Evolutionary conservation across 352 stramenopile species (phyloP).

Genomic region (Thalassiosira oceanica): DNA sequence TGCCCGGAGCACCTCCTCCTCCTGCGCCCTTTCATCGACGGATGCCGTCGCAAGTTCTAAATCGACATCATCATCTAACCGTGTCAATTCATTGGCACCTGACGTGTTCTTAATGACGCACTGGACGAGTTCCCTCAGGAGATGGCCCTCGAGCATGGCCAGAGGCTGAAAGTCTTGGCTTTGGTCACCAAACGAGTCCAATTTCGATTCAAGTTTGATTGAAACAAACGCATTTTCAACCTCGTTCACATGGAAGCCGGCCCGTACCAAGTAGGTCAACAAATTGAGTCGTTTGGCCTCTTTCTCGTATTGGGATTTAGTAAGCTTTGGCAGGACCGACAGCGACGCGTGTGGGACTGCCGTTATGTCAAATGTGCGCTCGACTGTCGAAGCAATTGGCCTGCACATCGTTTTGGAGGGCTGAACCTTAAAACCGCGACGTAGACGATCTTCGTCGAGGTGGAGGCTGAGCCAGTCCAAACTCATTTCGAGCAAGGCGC

Average conservation of each 20-base stretch:
- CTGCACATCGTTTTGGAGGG: slow-evolving; percentile 9
- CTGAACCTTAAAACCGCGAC: slow-evolving; percentile 54
- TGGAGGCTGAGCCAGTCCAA: slow-evolving; percentile 78
- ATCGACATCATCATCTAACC: too few relatives aligned
- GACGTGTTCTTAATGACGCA: too few relatives aligned
- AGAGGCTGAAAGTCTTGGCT: too few relatives aligned
- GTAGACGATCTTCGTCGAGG: slow-evolving; percentile 57
- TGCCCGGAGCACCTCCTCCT: slow-evolving; percentile 61
- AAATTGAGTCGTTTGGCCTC: slow-evolving; percentile 37
- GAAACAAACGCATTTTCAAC: slow-evolving; percentile 36
- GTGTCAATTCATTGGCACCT: too few relatives aligned
- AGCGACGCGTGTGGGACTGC: slow-evolving; percentile 70
- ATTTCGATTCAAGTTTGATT: slow-evolving; percentile 8
- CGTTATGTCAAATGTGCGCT: slow-evolving; percentile 25
- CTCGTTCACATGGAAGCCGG: slow-evolving; percentile 67
- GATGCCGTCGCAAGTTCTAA: too few relatives aligned
- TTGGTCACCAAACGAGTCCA: too few relatives aligned
- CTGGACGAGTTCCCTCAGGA: slow-evolving; percentile 19
- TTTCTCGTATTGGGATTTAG: slow-evolving; percentile 54
- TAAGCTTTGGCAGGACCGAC: slow-evolving; percentile 53
- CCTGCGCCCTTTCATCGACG: slow-evolving; percentile 61
- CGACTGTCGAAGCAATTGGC: background rate
- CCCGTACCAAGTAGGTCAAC: slow-evolving; percentile 52
- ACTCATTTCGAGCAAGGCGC: slow-evolving; percentile 43
- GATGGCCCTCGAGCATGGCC: slow-evolving; percentile 25